Conservation (phyloP, 2,329 filamentous ascomycete genomes). For the Fusarium caatingaense region DNA sequence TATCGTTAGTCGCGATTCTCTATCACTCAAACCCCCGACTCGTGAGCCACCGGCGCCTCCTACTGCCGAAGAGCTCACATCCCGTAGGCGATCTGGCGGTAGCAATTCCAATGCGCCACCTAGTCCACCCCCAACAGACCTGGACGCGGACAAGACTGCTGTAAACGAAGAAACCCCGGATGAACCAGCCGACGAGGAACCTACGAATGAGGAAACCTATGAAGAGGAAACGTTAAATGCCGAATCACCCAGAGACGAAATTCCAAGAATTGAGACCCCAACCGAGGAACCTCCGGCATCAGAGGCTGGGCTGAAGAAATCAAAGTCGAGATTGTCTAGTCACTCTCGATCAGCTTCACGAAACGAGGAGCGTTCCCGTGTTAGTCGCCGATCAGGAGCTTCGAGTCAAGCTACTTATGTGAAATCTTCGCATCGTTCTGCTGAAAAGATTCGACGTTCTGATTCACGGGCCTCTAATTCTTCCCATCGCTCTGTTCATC, state of each 20-base stretch:
- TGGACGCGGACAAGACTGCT: slow-evolving; percentile 59
- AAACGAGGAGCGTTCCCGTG: slow-evolving; percentile 62
- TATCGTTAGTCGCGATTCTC: slow-evolving; percentile 71
- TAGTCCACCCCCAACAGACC: slow-evolving; percentile 72
- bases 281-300: slow-evolving; percentile 28
- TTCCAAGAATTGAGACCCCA: slow-evolving; percentile 27
- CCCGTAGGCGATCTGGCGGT: slow-evolving; percentile 39
- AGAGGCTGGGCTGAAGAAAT: slow-evolving; percentile 50
- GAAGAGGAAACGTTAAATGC: slow-evolving; percentile 46
- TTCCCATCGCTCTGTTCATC: slow-evolving; percentile 51
- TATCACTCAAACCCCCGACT: slow-evolving; percentile 65
- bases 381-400: slow-evolving; percentile 65
- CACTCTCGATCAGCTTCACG: slow-evolving; percentile 59
- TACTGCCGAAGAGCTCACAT: slow-evolving; percentile 20
- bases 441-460: slow-evolving; percentile 51
- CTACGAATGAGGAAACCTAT: slow-evolving; percentile 17
- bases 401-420: slow-evolving; percentile 70
- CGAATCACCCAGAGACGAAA: slow-evolving; percentile 21
- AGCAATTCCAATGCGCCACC: slow-evolving; percentile 64
- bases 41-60: slow-evolving; percentile 72
- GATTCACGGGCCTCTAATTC: slow-evolving; percentile 51
- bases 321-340: slow-evolving; percentile 59
- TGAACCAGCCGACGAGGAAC: slow-evolving; percentile 47
- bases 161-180: slow-evolving; percentile 49
- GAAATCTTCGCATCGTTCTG: slow-evolving; percentile 52